Conservation (phyloP, 148 eudicot genomes). For the Tetragonia tetragonoides region DNA sequence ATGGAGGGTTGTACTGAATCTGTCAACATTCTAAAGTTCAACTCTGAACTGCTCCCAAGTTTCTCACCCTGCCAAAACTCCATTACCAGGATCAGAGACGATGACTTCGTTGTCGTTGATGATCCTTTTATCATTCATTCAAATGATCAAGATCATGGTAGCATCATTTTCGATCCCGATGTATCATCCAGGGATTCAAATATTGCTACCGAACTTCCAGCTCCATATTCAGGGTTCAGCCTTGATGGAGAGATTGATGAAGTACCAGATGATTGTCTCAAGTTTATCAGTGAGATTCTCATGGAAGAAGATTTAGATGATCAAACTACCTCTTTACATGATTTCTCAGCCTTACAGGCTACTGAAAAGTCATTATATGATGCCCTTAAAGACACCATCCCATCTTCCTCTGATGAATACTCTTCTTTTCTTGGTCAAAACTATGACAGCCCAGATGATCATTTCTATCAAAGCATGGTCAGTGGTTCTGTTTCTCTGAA, state of each 20-base stretch:
- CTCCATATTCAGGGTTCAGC: not conserved
- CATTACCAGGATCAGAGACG: not conserved
- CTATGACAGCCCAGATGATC: not conserved
- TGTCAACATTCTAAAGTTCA: conserved; percentile 7
- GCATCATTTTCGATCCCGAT: not conserved
- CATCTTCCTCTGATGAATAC: conserved; percentile 21
- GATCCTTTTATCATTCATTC: conserved; percentile 3
- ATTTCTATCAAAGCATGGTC: not conserved
- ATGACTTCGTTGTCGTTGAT: conserved; percentile 1
- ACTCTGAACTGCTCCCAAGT: conserved; percentile 13
- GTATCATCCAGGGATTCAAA: not conserved
- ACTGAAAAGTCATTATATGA: conserved; percentile 47
- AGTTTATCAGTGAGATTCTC: conserved; percentile 45
- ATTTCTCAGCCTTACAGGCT: conserved; percentile 42
- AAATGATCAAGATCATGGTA: conserved; percentile 11
- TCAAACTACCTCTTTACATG: conserved; percentile 28
- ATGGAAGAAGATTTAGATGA: conserved; percentile 51
- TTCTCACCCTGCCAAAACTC: not conserved
- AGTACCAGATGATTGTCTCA: conserved; percentile 31
- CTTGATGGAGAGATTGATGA: conserved; percentile 14
- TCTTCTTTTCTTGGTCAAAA: conserved; percentile 9
- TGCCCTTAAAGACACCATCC: conserved; percentile 28
- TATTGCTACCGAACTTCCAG: not conserved
- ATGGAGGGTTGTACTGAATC: conserved; percentile 10
- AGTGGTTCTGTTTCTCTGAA: not conserved